Conservation (phyloP, 495 filamentous ascomycete genomes). For the Xylona heveae region DNA sequence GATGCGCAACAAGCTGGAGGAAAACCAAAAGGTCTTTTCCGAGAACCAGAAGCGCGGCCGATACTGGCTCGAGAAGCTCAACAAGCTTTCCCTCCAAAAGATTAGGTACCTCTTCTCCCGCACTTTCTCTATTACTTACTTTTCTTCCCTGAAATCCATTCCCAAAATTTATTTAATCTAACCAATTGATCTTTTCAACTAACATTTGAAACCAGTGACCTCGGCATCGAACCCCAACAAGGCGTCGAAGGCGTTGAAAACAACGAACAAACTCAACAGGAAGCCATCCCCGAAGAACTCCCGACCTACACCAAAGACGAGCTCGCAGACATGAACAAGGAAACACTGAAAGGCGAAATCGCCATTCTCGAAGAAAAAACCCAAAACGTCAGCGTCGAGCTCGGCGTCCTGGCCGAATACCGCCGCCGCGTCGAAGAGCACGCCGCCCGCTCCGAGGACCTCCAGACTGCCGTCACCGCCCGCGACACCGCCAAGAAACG, state of each 20-base stretch:
- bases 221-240: no score
- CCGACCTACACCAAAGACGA: conserved; percentile 79
- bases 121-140: no score
- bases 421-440: conserved; percentile 77
- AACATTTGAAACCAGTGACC: no score
- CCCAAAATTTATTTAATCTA: no score
- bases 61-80: conserved; percentile 78
- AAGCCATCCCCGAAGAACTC: conserved; percentile 28
- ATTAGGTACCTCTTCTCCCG: no score
- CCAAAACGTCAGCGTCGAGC: conserved; percentile 70
- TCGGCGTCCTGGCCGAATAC: conserved; percentile 83
- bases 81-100: conserved; percentile 59
- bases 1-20: conserved; percentile 93
- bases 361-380: conserved; percentile 83
- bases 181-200: no score
- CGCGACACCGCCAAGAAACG: conserved; percentile 77
- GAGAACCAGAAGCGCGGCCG: conserved; percentile 71
- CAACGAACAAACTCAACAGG: conserved; percentile 9
- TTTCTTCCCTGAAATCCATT: no score
- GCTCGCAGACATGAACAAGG: conserved; percentile 80
- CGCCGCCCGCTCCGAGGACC: conserved; percentile 55
- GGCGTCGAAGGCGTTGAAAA: conserved; percentile 9
- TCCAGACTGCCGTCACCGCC: conserved; percentile 47
- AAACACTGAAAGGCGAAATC: conserved; percentile 66
- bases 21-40: conserved; percentile 69